Evolutionary conservation across 2,329 filamentous ascomycete genomes (phyloP), one percentile per base, ranked within the genome.

Genomic region (Apiospora malaysiana): DNA sequence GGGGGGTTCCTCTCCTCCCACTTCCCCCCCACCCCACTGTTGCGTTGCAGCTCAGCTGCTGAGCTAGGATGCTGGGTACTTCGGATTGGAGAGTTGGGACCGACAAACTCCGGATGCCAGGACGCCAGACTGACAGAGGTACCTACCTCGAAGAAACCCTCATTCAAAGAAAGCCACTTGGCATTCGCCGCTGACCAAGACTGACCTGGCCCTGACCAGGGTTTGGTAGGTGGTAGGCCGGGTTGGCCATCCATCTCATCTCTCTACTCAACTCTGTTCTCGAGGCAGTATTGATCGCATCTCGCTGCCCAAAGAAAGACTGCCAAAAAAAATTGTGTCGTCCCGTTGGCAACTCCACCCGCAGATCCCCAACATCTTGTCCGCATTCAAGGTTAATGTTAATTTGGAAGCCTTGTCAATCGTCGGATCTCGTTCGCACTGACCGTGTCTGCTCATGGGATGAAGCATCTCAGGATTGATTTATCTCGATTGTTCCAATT

Each of bases 341-440:
- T 67, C 18, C 69, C 66, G 49, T 56, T 49, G 49, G 59, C 47
- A 70, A 63, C 73, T 73, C 73, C 74, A 77, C 77, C 78, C 81
- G 81, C 81, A 82, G 77, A 81, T 83, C 82, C 82, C 82, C 82
- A 83, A 83, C 81, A 82, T 77, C 76, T 82, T 82, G 80, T 82
- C 82, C 82, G 81, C 76, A 42, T 42, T 63, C 56, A 63, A 63
- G 56, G 56, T 63, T 63, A 63, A 43, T 42, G 32, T 42, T 14
- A 42, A 59, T 40, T 40, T 9, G 56, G 56, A 21, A 12, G 32
- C 27, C 56, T 63, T 40, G 27, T 37, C 51, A 59, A 37, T 23
- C 56, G 21, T 63, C 56, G 32, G 56, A 63, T 63, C 56, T 37
- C 3, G 32, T n/a, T 32, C 56, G 56, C 56, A 63, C 56, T 40